These are phyloP conservation scores for Gossypium arboreum DNA, from an alignment of 345 rosid species.

Conservation along the genomic window DNA sequence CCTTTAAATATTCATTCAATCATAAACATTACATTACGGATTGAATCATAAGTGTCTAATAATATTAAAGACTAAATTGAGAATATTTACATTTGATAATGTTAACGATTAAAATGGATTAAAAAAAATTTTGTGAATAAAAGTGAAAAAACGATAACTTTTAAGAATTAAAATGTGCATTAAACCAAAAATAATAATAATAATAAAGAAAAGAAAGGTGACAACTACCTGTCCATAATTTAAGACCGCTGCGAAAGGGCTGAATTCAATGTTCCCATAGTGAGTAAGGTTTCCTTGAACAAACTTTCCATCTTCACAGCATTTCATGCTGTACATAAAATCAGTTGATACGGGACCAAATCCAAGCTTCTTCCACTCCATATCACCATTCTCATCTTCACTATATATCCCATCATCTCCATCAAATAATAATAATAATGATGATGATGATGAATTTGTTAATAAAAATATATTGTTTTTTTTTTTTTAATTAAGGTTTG, in stretches of 20 bases:
- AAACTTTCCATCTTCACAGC: conserved; percentile 42
- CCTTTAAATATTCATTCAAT: no score
- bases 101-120: no score
- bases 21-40: no score
- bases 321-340: conserved; percentile 67
- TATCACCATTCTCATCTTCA: conserved; percentile 51
- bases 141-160: no score
- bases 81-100: no score
- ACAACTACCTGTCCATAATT: conserved; percentile 79
- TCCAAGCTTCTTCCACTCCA: conserved; percentile 86
- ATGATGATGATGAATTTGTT: no score
- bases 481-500: no score
- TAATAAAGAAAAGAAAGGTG: not conserved
- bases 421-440: no score
- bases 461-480: not conserved
- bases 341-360: conserved; percentile 57
- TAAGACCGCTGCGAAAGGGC: conserved; percentile 76
- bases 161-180: no score
- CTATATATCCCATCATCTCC: not conserved
- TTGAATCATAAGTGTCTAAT: no score
- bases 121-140: no score
- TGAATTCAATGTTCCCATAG: conserved; percentile 51
- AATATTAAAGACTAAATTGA: no score
- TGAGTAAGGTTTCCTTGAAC: conserved; percentile 46
- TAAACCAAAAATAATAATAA: not conserved